phyloP scores from a whole-genome alignment of 768 basidiomycete genomes.

The Harrya chromipes region DNA sequence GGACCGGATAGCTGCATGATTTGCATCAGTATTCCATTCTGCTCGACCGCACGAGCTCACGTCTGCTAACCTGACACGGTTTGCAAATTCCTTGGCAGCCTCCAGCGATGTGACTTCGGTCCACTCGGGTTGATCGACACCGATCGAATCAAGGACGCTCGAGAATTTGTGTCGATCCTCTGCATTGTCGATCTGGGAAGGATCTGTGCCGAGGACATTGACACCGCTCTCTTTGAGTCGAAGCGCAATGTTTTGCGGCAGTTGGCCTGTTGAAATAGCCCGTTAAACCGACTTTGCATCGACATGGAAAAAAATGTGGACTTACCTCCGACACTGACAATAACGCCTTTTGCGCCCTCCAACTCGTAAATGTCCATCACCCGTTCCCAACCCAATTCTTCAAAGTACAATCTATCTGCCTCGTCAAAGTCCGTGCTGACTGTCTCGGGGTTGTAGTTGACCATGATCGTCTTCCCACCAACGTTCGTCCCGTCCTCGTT shows the following conservation, averaged over 20 bases:
- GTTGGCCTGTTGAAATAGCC: constrained; percentile 62
- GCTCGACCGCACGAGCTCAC: not conserved
- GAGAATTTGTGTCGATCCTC: constrained; percentile 99
- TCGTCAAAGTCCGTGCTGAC: constrained; percentile 99
- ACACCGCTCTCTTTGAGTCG: constrained; percentile 88
- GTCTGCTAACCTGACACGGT: constrained; percentile 60
- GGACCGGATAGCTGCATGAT: constrained; percentile 80
- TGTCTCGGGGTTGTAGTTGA: constrained; percentile 99
- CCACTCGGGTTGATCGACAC: constrained; percentile 98
- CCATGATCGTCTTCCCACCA: constrained; percentile 87
- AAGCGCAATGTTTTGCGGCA: constrained; percentile 98
- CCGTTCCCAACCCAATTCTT: constrained; percentile 95
- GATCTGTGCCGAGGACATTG: constrained; percentile 95
- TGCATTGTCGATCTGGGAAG: constrained; percentile 90
- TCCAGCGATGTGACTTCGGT: constrained; percentile 84
- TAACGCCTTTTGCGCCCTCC: constrained; percentile 87
- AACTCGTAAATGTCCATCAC: constrained; percentile 99
- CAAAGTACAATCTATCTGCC: constrained; percentile 98
- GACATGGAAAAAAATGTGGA: not conserved
- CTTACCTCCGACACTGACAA: constrained; percentile 95
- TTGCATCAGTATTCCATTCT: not conserved
- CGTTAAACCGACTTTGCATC: not conserved
- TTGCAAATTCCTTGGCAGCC: constrained; percentile 88
- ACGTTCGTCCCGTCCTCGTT: constrained; percentile 14
- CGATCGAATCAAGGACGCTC: constrained; percentile 88